Conservation (phyloP, 2,329 filamentous ascomycete species). For the Bipolaris cookei region DNA sequence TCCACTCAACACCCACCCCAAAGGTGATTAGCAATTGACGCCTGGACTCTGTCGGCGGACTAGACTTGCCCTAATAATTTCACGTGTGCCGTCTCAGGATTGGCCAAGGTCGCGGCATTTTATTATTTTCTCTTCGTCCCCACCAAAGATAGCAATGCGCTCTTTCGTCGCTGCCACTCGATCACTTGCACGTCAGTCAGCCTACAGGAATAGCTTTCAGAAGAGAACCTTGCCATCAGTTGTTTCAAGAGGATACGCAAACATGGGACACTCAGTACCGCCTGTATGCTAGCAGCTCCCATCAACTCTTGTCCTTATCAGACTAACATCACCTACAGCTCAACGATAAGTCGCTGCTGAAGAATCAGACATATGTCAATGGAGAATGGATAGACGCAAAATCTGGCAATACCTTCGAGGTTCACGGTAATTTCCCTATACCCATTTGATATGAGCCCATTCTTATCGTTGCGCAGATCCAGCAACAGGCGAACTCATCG, state of each 20-base stretch:
- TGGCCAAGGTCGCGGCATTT: constrained; percentile 2
- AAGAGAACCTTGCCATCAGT: constrained; percentile 43
- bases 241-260: constrained; percentile 50
- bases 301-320: neutral
- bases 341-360: constrained; percentile 69
- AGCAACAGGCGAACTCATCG: constrained; percentile 79
- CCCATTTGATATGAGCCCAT: neutral
- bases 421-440: constrained; percentile 56
- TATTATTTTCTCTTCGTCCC: constrained; percentile 13
- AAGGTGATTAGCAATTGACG: constrained; percentile 9
- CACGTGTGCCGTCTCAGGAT: constrained; percentile 6
- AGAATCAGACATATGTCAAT: constrained; percentile 85
- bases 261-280: constrained; percentile 53
- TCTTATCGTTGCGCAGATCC: constrained; percentile 65
- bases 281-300: constrained; percentile 34
- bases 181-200: constrained; percentile 41
- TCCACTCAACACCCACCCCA: constrained; percentile 2
- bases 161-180: constrained; percentile 41
- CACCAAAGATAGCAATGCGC: constrained; percentile 38
- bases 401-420: constrained; percentile 90
- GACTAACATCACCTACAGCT: constrained; percentile 45
- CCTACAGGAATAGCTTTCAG: constrained; percentile 42
- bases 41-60: constrained; percentile 3
- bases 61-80: constrained; percentile 6
- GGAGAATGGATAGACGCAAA: constrained; percentile 87